Evolutionary conservation across 225 moss, liverwort and hornwort genomes (phyloP), one percentile per base, ranked within the genome.

Genomic region (Lunularia cruciata): DNA sequence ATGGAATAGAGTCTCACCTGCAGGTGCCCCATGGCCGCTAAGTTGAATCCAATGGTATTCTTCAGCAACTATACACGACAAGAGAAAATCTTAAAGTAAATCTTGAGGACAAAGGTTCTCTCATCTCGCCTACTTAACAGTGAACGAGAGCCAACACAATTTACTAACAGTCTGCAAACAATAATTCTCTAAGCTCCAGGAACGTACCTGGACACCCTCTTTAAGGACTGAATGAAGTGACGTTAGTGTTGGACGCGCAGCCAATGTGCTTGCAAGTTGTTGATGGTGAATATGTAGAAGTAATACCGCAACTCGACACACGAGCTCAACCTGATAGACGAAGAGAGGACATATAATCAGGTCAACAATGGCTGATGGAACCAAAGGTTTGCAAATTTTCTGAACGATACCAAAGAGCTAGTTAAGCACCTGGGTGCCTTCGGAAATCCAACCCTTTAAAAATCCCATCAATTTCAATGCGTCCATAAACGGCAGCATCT

Each of bases 401-500:
- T n/a, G n/a, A n/a, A n/a, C n/a, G n/a, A n/a, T n/a, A n/a, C n/a
- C n/a, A n/a, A n/a, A n/a, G n/a, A n/a, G n/a, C n/a, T n/a, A n/a
- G n/a, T n/a, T n/a, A 19, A 70, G 19, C 68, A 98, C 98, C 93
- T 93, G 93, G 74, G 77, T 84, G 75, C 91, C 89, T 68, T 69
- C 77, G 47, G 63, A 46, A 52, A 98, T 84, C 98, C 98, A 98
- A 49, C 79, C 85, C 75, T 91, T 79, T 38, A 93, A 83, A 42
- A 86, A 84, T n/a, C 77, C 85, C 86, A 98, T 86, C 77, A 98
- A 75, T 75, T 98, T 98, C 69, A 98, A 69, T 12, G 93, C 98
- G 80, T 93, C 93, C 70, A 85, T 86, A 70, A 98, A 98, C 6
- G 98, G 98, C 70, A 98, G 77, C 51, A 88, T 94, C 98, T 98